phyloP scores from a whole-genome alignment of 306 rosid species.

The Mimosa bimucronata region DNA sequence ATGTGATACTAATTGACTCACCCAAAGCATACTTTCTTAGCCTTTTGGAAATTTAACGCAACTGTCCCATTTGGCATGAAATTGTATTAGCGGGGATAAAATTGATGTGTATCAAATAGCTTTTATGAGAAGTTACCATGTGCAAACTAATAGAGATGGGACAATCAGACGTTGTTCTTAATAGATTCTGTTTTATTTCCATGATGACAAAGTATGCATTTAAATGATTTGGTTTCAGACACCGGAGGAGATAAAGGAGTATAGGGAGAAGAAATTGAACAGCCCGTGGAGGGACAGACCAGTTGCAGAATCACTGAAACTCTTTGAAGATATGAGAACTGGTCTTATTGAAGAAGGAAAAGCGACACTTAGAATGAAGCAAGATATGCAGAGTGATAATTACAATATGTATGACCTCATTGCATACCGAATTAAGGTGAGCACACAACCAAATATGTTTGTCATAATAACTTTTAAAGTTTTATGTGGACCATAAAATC shows the following conservation, averaged over 20 bases:
- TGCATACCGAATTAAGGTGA: slow-evolving; percentile 94
- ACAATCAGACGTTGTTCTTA: slow-evolving; percentile 26
- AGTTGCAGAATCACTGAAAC: slow-evolving; percentile 74
- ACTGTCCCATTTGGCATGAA: slow-evolving; percentile 25
- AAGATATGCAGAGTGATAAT: slow-evolving; percentile 99
- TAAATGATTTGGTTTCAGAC: slow-evolving; percentile 60
- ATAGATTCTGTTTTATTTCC: slow-evolving; percentile 13
- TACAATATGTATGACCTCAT: slow-evolving; percentile 97
- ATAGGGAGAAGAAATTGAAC: slow-evolving; percentile 88
- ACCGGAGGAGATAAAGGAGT: slow-evolving; percentile 88
- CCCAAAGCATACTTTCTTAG: slow-evolving; percentile 2
- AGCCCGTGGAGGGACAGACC: slow-evolving; percentile 99
- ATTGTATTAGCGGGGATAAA: slow-evolving; percentile 24
- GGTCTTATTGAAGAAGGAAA: slow-evolving; percentile 91
- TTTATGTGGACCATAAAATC: slow-evolving; percentile 18
- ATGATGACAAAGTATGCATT: slow-evolving; percentile 13
- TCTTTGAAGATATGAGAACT: slow-evolving; percentile 87
- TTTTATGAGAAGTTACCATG: neutral
- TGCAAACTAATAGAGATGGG: slow-evolving; percentile 6
- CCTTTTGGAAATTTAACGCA: slow-evolving; percentile 23
- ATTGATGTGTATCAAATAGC: slow-evolving; percentile 13
- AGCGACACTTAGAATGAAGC: slow-evolving; percentile 98
- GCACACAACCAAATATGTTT: slow-evolving; percentile 22
- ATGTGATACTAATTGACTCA: slow-evolving; percentile 21
- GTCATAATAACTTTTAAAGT: slow-evolving; percentile 29